A percentile compares a stretch with the other conserved stretches of the same genome.
Evolutionary conservation across 2,329 filamentous ascomycete genomes (phyloP).

Genomic region (Peltaster fructicola): DNA sequence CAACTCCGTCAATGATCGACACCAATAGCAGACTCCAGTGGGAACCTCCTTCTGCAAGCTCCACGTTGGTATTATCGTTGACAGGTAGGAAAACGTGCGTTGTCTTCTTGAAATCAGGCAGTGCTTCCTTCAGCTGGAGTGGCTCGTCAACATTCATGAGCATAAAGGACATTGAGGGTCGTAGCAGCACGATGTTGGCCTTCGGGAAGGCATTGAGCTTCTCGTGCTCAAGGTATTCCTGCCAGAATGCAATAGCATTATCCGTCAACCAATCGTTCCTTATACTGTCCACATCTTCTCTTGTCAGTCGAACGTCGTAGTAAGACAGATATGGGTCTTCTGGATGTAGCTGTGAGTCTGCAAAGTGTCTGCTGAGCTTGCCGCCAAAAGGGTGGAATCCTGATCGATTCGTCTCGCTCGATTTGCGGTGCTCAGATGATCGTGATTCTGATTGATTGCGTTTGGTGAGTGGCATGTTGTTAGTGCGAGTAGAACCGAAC

Average conservation of each 20-base stretch:
- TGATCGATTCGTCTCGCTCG: conserved; percentile 9
- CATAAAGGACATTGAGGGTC: conserved; percentile 83
- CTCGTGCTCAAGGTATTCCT: conserved; percentile 89
- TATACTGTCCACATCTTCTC: conserved; percentile 74
- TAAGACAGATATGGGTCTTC: conserved; percentile 56
- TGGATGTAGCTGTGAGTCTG: conserved; percentile 34
- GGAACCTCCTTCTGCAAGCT: conserved; percentile 68
- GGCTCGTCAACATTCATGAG: conserved; percentile 56
- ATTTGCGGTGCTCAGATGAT: conserved; percentile 6
- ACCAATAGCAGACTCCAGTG: conserved; percentile 94
- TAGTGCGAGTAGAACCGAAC: no score
- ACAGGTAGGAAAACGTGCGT: conserved; percentile 93
- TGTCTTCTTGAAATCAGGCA: conserved; percentile 63
- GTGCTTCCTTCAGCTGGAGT: conserved; percentile 41
- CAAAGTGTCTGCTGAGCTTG: conserved; percentile 33
- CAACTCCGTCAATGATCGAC: conserved; percentile 69
- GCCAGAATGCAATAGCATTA: conserved; percentile 95
- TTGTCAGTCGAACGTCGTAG: conserved; percentile 50
- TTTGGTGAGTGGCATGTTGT: conserved; percentile 8
- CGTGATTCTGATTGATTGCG: conserved; percentile 4
- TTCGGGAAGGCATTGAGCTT: conserved; percentile 62
- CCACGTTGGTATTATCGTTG: conserved; percentile 67
- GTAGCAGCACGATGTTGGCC: conserved; percentile 75
- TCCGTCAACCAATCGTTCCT: conserved; percentile 94
- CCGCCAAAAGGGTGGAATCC: conserved; percentile 38